Evolutionary conservation across 805 yeast species (phyloP).

Genomic region (Metschnikowia sp.): DNA sequence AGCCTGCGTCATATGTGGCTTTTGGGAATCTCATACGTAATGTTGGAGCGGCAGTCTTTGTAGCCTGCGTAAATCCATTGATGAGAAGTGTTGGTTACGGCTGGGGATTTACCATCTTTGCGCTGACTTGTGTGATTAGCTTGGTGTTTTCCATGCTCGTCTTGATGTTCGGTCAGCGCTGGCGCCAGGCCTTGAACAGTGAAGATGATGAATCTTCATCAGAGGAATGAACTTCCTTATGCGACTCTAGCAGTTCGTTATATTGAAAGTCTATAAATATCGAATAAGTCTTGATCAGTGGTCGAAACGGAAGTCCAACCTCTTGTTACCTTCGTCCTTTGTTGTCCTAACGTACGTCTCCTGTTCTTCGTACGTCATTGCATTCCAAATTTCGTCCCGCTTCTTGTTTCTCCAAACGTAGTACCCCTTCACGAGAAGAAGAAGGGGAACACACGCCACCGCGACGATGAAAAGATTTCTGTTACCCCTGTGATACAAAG

Average conservation of each 20-base stretch:
- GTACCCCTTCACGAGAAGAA: constrained; percentile 31
- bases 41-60: constrained; percentile 51
- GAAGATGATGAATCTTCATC: background rate
- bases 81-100: constrained; percentile 34
- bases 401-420: constrained; percentile 41
- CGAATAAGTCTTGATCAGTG: constrained; percentile 15
- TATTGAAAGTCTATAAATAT: background rate
- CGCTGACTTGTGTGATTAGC: constrained; percentile 11
- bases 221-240: too few relatives aligned
- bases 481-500: constrained; percentile 60
- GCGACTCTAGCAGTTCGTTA: too few relatives aligned
- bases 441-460: constrained; percentile 20
- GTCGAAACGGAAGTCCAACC: constrained; percentile 48
- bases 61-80: constrained; percentile 41
- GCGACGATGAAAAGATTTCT: constrained; percentile 31
- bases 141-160: constrained; percentile 10
- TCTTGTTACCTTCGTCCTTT: constrained; percentile 52
- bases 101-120: constrained; percentile 8
- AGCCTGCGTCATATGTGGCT: constrained; percentile 53
- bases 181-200: constrained; percentile 4
- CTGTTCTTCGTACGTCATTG: constrained; percentile 47
- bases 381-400: constrained; percentile 50
- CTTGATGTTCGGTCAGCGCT: constrained; percentile 6
- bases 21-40: constrained; percentile 52
- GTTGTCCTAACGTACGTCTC: constrained; percentile 44